These are phyloP conservation scores for Penicillium griseofulvum DNA, from an alignment of 2,329 filamentous ascomycete genomes.

Conservation along the genomic window DNA sequence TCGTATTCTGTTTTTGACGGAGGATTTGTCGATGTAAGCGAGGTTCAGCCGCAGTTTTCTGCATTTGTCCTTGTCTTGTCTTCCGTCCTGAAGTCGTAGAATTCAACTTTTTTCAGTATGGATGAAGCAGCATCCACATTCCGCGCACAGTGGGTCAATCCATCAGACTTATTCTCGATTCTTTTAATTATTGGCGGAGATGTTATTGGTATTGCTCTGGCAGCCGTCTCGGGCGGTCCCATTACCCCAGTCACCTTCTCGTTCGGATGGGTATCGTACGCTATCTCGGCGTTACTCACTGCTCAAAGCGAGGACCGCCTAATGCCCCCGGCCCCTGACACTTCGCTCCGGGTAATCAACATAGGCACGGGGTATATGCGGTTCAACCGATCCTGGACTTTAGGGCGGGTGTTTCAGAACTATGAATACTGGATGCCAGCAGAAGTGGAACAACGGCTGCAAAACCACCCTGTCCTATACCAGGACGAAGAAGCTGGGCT, in stretches of 20 bases:
- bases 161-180: conserved; percentile 31
- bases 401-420: conserved; percentile 46
- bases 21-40: neutral
- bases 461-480: neutral
- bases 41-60: neutral
- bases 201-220: conserved; percentile 35
- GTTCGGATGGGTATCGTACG: conserved; percentile 44
- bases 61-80: neutral
- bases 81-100: neutral
- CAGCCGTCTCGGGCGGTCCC: conserved; percentile 28
- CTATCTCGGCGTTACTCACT: conserved; percentile 29
- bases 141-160: conserved; percentile 13
- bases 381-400: conserved; percentile 44
- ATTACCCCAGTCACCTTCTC: conserved; percentile 39
- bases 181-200: conserved; percentile 40
- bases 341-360: conserved; percentile 36
- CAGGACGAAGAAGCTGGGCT: neutral
- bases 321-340: conserved; percentile 36
- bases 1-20: neutral
- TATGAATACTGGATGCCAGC: conserved; percentile 33
- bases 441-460: conserved; percentile 4
- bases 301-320: conserved; percentile 35
- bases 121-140: neutral
- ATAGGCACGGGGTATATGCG: conserved; percentile 36
- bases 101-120: neutral